phyloP scores from a whole-genome alignment of 2,329 filamentous ascomycete species.

The Septoria linicola region DNA sequence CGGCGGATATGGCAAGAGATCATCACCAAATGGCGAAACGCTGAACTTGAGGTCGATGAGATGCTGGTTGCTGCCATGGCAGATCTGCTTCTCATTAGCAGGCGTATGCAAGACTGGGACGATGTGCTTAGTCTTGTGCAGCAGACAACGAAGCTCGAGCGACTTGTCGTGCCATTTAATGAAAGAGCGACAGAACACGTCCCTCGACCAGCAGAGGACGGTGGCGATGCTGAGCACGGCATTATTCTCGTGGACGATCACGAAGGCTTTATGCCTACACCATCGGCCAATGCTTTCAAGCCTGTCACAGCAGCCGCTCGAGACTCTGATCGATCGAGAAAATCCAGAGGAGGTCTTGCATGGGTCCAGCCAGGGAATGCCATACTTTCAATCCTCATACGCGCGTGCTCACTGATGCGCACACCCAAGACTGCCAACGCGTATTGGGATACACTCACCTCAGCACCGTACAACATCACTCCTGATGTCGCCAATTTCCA shows the following conservation, averaged over 20 bases:
- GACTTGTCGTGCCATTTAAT: conserved; percentile 46
- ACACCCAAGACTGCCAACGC: conserved; percentile 61
- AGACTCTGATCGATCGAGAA: conserved; percentile 16
- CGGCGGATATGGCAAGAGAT: conserved; percentile 80
- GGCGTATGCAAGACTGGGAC: conserved; percentile 61
- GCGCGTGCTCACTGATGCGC: conserved; percentile 61
- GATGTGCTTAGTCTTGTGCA: conserved; percentile 74
- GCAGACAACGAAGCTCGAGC: conserved; percentile 75
- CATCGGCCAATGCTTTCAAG: conserved; percentile 34
- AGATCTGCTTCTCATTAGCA: conserved; percentile 67
- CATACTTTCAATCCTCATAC: conserved; percentile 67
- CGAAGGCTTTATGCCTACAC: conserved; percentile 31
- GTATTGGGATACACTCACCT: conserved; percentile 77
- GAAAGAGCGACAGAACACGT: conserved; percentile 34
- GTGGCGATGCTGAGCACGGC: conserved; percentile 11
- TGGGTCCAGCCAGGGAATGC: conserved; percentile 53
- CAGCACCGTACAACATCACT: conserved; percentile 55
- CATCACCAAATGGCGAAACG: conserved; percentile 70
- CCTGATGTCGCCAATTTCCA: conserved; percentile 73
- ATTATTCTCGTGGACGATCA: conserved; percentile 8
- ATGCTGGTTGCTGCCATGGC: conserved; percentile 79
- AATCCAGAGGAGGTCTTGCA: conserved; percentile 25
- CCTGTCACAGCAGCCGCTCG: conserved; percentile 23
- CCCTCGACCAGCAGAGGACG: conserved; percentile 18
- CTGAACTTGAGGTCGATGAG: conserved; percentile 72